Base-by-base conservation (phyloP, 306 rosid genomes). In the Boehmeria nivea region DNA sequence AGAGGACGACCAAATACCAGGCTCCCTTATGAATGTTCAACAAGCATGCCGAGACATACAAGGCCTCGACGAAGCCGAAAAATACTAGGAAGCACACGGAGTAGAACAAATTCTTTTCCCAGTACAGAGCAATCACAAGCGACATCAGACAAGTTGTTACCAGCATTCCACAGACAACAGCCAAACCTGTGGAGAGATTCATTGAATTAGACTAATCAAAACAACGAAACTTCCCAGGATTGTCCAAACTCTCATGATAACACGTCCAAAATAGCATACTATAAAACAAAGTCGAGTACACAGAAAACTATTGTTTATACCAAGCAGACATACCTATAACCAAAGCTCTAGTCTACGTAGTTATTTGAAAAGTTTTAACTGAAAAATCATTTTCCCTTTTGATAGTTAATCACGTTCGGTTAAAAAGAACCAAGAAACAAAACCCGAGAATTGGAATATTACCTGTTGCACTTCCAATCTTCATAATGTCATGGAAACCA, bases 401-500 rank as follows among this genome's bases (percentile, higher is more conserved):
- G 12, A 20, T 11, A 26, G 24, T 20, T 39, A 28, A 16, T 9
- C n/a, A 47, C 10, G 11, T 10, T 20, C 8, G 22, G n/a, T n/a
- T 19, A 19, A 18, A 19, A 16, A 7, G 10, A 10, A 47, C 6
- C 8, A 21, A 47, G 20, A 3, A 39, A 17, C 53, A 42, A 13
- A 47, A 28, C 18, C 25, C 12, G 18, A 38, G 46, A 43, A 21
- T 11, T 10, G 2, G 36, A 10, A n/a, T 25, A 27, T 13, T 75
- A 87, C 95, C 95, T 69, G 97, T 79, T 25, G 95, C 97, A 50
- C 71, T 76, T 49, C 97, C 97, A 58, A 89, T 81, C 72, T 80
- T 87, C 20, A 64, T 73, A 21, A 83, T 47, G 69, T 83, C 77
- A 64, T 63, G 74, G 53, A 83, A 89, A 70, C 81, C 77, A 44